A percentile compares a stretch with the other conserved stretches of the same genome.
Conservation (phyloP, 202 grass and related monocot genomes). For the Zoysia matrella region DNA sequence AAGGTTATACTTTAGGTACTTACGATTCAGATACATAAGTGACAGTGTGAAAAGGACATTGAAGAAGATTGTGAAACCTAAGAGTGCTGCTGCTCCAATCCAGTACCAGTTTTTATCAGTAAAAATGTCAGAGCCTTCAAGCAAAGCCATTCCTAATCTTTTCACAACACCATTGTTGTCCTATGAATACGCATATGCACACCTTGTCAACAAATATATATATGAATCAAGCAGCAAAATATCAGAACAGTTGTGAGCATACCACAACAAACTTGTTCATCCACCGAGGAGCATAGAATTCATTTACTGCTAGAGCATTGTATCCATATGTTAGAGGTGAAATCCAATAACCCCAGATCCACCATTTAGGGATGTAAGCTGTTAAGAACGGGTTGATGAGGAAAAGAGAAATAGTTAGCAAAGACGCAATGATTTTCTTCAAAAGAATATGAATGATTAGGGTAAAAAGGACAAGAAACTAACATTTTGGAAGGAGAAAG, state of each 20-base stretch:
- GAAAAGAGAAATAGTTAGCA: constrained; percentile 36
- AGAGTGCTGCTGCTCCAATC: too few relatives aligned
- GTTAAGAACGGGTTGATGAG: constrained; percentile 27
- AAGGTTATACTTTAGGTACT: constrained; percentile 43
- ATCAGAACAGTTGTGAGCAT: constrained; percentile 17
- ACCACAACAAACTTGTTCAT: constrained; percentile 69
- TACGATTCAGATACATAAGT: constrained; percentile 90
- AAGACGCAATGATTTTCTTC: constrained; percentile 18
- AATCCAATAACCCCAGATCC: too few relatives aligned
- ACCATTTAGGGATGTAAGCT: constrained; percentile 72
- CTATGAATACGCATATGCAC: constrained; percentile 41
- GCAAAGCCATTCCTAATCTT: constrained; percentile 65
- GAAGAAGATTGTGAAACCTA: too few relatives aligned
- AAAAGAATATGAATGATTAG: constrained; percentile 9
- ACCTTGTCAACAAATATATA: constrained; percentile 30
- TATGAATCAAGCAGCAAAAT: constrained; percentile 12
- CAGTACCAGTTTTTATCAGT: too few relatives aligned
- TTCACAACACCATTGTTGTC: constrained; percentile 58
- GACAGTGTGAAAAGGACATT: constrained; percentile 95
- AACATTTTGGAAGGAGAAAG: constrained; percentile 96
- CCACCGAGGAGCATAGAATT: constrained; percentile 96
- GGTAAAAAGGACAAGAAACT: constrained; percentile 20
- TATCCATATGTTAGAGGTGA: constrained; percentile 61
- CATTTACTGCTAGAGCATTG: constrained; percentile 92
- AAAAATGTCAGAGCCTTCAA: constrained; percentile 64